Evolutionary conservation across 2,329 filamentous ascomycete genomes (phyloP).

Genomic region (Ilyonectria robusta): DNA sequence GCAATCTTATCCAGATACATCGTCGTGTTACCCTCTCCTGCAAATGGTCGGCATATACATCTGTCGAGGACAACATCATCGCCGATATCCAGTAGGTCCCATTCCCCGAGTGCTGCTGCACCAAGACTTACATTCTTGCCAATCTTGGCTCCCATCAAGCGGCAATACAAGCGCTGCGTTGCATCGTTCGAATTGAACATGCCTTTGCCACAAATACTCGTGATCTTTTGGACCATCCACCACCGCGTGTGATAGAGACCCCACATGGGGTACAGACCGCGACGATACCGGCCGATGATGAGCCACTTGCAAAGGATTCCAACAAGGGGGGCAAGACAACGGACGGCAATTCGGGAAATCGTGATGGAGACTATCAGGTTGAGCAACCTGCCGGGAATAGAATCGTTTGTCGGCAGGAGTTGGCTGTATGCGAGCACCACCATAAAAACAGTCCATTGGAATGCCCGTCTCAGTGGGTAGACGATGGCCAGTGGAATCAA

Average conservation of each 20-base stretch:
- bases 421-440: slow-evolving; percentile 60
- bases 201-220: slow-evolving; percentile 64
- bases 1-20: slow-evolving; percentile 69
- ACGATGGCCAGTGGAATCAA: slow-evolving; percentile 64
- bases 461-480: slow-evolving; percentile 65
- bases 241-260: slow-evolving; percentile 70
- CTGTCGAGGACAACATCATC: slow-evolving; percentile 63
- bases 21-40: slow-evolving; percentile 68
- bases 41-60: slow-evolving; percentile 67
- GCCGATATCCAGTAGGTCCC: slow-evolving; percentile 68
- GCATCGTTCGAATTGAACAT: slow-evolving; percentile 58
- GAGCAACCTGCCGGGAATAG: slow-evolving; percentile 61
- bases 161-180: slow-evolving; percentile 61
- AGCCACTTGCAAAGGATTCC: slow-evolving; percentile 69
- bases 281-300: slow-evolving; percentile 66
- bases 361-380: slow-evolving; percentile 62
- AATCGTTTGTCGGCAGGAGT: slow-evolving; percentile 55
- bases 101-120: slow-evolving; percentile 65
- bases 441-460: slow-evolving; percentile 68
- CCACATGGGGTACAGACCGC: slow-evolving; percentile 73
- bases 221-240: slow-evolving; percentile 71
- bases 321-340: slow-evolving; percentile 58
- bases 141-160: slow-evolving; percentile 67
- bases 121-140: slow-evolving; percentile 64
- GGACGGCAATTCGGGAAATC: slow-evolving; percentile 57